Conservation (phyloP, 2,329 filamentous ascomycete species). For the Colletotrichum gigasporum region DNA sequence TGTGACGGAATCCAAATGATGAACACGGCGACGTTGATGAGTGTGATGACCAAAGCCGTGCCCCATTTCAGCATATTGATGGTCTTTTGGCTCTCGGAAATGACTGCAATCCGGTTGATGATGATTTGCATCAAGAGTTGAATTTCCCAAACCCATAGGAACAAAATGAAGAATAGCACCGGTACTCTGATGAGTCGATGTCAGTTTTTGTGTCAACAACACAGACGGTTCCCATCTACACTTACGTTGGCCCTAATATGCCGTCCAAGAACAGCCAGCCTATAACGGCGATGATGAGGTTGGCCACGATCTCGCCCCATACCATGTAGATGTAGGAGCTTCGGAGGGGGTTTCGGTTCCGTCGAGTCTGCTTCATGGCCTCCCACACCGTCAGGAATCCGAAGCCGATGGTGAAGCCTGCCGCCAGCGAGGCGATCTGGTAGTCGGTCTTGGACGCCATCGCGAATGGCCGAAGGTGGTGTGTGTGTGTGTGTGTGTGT, state of each 20-base stretch:
- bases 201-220: no score
- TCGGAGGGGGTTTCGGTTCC: slow-evolving; percentile 44
- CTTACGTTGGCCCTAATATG: slow-evolving; percentile 43
- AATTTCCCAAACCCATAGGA: slow-evolving; percentile 55
- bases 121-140: slow-evolving; percentile 65
- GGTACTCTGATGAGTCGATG: slow-evolving; percentile 37
- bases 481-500: background rate
- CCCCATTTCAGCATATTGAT: slow-evolving; percentile 56
- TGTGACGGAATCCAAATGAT: slow-evolving; percentile 63
- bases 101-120: slow-evolving; percentile 61
- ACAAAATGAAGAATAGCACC: slow-evolving; percentile 45
- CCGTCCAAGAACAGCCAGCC: slow-evolving; percentile 51
- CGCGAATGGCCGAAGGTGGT: background rate
- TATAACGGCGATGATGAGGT: slow-evolving; percentile 47
- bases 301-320: slow-evolving; percentile 54
- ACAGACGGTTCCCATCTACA: no score
- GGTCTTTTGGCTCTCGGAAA: slow-evolving; percentile 50
- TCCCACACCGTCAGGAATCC: slow-evolving; percentile 51
- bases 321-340: slow-evolving; percentile 55
- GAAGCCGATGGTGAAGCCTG: slow-evolving; percentile 50
- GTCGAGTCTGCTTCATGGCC: slow-evolving; percentile 51
- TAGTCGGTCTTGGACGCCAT: slow-evolving; percentile 36
- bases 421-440: slow-evolving; percentile 42
- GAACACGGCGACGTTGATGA: slow-evolving; percentile 63
- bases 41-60: slow-evolving; percentile 52